Base-by-base conservation (phyloP, 179 eudicot genomes). In the Nepenthes alata region DNA sequence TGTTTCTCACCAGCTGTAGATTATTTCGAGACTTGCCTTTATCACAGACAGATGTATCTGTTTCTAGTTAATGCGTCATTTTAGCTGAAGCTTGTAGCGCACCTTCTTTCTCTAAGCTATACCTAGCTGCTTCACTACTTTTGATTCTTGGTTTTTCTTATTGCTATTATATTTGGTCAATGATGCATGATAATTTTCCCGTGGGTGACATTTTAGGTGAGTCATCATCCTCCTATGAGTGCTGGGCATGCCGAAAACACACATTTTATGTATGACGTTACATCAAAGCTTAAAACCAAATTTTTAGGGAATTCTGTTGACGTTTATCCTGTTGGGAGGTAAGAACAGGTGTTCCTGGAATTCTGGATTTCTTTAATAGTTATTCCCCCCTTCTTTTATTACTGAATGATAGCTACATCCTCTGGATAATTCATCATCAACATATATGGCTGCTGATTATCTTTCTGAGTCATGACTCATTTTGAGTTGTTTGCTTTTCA, bases 161-260 rank as follows among this genome's bases (percentile, higher is more conserved):
- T 47, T 50, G 53, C 15, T 11, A 11, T 11, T 50, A 13, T n/a
- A 11, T 13, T 50, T 50, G 25, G 12, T 11, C 53, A 50, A 11
- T 50, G 53, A 13, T 50, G 8, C 5, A 4, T 41, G 45, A 7
- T 25, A 25, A 25, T 25, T 25, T 64, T 14, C 45, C 25, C 13
- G 38, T 6, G 51, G 52, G 15, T 57, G 53, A n/a, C 35, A 59
- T 49, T 55, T 50, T 49, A 83, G 86, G 98, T 93, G 58, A 83
- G 97, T 70, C 98, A 93, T 75, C 98, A 93, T 70, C 98, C 98
- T 67, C 98, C 98, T 47, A 87, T 87, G 85, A 85, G 98, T 82
- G 97, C 91, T 55, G 98, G 82, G 61, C 98, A 87, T 81, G 89
- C 90, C 62, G 98, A 93, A 79, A 93, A 90, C 71, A 85, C 81